Percentiles rank a stretch among this genome's conserved stretches.
These are phyloP conservation scores for Kuraishia ogatae DNA, from an alignment of 805 yeast genomes.

Conservation along the genomic window DNA sequence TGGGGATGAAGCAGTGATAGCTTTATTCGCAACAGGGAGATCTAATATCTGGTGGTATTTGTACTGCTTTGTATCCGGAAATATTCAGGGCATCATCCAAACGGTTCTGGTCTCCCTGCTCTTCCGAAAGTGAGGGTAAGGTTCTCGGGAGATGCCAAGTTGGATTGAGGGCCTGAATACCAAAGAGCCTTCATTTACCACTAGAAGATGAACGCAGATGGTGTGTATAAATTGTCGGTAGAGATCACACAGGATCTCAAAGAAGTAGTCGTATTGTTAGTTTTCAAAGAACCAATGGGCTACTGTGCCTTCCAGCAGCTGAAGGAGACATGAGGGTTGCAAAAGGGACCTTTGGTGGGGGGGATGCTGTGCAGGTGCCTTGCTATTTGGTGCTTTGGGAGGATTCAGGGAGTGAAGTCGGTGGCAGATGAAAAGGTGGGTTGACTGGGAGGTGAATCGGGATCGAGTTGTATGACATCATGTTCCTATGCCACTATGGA, in stretches of 20 bases:
- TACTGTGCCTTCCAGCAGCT: conserved; percentile 32
- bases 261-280: conserved; percentile 41
- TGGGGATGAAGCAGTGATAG: too few species aligned
- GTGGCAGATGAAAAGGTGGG: too few species aligned
- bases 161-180: conserved; percentile 45
- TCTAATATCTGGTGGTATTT: too few species aligned
- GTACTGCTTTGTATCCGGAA: conserved; percentile 34
- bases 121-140: conserved; percentile 25
- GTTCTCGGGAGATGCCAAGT: conserved; percentile 19
- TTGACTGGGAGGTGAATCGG: too few species aligned
- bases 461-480: too few species aligned
- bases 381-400: conserved; percentile 16
- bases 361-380: conserved; percentile 17
- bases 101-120: conserved; percentile 11
- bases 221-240: conserved; percentile 23
- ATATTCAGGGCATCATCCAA: conserved; percentile 22
- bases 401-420: too few species aligned
- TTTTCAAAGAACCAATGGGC: conserved; percentile 35
- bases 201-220: conserved; percentile 8
- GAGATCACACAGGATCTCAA: conserved; percentile 39
- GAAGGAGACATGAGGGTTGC: conserved; percentile 3
- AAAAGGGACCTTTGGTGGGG: too few species aligned
- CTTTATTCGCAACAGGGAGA: too few species aligned
- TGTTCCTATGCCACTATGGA: too few species aligned
- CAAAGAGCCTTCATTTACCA: conserved; percentile 32